phyloP scores from a whole-genome alignment of 2,329 filamentous ascomycete species.

The Fusarium nodosum region DNA sequence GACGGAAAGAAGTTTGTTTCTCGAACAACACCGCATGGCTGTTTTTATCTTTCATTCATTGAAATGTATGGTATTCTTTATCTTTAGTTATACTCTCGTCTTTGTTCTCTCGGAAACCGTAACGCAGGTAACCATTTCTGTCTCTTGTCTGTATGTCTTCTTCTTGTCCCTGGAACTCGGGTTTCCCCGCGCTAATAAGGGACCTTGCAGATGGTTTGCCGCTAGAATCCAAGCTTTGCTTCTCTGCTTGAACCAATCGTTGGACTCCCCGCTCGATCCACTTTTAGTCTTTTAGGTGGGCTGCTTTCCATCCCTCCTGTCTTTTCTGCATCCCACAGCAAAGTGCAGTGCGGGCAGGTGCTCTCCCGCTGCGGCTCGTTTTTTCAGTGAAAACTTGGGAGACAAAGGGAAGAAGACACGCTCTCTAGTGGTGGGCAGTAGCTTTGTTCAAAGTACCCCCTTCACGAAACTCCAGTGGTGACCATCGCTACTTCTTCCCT shows the following conservation, averaged over 20 bases:
- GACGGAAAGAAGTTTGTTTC: conserved; percentile 13
- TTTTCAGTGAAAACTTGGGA: neutral
- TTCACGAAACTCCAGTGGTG: conserved; percentile 8
- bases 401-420: conserved; percentile 17
- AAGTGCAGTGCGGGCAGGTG: conserved; percentile 12
- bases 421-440: conserved; percentile 13
- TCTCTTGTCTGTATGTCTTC: neutral
- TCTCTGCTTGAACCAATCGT: conserved; percentile 16
- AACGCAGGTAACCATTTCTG: neutral
- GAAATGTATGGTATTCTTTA: neutral
- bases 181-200: conserved; percentile 43
- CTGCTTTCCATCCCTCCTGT: conserved; percentile 7
- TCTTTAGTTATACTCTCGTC: neutral
- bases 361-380: conserved; percentile 25
- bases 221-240: conserved; percentile 32
- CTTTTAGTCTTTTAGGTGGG: neutral
- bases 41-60: no score
- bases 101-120: neutral
- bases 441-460: conserved; percentile 8
- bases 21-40: conserved; percentile 3
- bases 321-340: conserved; percentile 5
- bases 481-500: conserved; percentile 1
- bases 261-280: conserved; percentile 17
- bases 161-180: conserved; percentile 4
- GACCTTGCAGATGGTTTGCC: conserved; percentile 41